Conservation (phyloP, 352 stramenopile species). For the Pythium guiyangense region DNA sequence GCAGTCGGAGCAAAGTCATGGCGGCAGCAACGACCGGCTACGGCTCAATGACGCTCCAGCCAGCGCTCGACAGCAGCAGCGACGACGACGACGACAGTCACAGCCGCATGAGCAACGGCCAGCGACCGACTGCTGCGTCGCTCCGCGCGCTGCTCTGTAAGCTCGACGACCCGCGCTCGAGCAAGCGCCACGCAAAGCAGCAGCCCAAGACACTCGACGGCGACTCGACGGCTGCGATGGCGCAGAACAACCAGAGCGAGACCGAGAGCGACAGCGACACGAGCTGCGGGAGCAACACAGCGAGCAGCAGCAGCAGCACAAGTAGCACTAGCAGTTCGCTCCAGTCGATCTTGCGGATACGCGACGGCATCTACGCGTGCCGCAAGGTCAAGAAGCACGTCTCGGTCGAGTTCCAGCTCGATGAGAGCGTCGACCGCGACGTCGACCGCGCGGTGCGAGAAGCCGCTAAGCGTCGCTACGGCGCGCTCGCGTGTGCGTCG, state of each 20-base stretch:
- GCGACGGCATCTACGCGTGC: slow-evolving; percentile 24
- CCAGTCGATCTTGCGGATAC: slow-evolving; percentile 69
- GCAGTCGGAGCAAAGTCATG: slow-evolving; percentile 6
- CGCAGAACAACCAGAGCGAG: no score
- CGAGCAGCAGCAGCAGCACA: no score
- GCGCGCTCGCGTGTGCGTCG: no score
- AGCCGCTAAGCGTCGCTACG: no score
- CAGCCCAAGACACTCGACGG: background rate
- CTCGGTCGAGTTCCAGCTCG: no score
- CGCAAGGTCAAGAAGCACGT: slow-evolving; percentile 56
- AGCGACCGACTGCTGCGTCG: slow-evolving; percentile 4
- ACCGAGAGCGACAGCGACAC: no score
- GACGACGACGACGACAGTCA: slow-evolving; percentile 8
- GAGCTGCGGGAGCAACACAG: no score
- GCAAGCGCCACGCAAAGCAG: slow-evolving; percentile 1
- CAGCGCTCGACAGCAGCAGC: slow-evolving; percentile 6
- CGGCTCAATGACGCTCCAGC: slow-evolving; percentile 27
- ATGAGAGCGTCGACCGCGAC: no score
- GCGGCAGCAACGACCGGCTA: slow-evolving; percentile 26
- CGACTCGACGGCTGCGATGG: slow-evolving; percentile 7
- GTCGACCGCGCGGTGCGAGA: no score
- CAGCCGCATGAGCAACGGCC: background rate
- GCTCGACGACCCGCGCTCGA: slow-evolving; percentile 11
- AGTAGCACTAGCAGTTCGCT: no score
- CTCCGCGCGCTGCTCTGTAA: slow-evolving; percentile 15